These are phyloP conservation scores for Nitzschia sp. DNA, from an alignment of 108 stramenopile genomes.

Conservation along the genomic window DNA sequence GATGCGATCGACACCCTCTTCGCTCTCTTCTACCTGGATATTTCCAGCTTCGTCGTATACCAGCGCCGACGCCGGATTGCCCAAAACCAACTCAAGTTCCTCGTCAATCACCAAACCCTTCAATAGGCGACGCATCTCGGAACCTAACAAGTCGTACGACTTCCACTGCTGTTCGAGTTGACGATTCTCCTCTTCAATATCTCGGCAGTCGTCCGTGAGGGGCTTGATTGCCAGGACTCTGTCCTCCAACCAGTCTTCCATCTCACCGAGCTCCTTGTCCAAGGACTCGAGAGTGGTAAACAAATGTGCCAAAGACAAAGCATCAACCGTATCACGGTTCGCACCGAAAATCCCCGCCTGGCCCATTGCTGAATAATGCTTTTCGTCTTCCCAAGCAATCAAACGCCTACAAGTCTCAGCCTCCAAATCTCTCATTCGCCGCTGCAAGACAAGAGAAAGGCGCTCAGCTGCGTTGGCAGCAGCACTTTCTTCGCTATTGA, in stretches of 20 bases:
- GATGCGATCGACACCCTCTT: conserved; percentile 78
- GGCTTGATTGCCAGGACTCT: conserved; percentile 84
- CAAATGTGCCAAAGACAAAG: conserved; percentile 69
- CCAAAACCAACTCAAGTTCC: conserved; percentile 60
- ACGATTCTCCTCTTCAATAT: conserved; percentile 90
- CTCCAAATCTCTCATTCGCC: conserved; percentile 86
- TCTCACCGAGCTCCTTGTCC: conserved; percentile 77
- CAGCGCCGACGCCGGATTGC: conserved; percentile 79
- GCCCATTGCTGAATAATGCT: conserved; percentile 63
- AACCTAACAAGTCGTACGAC: conserved; percentile 74
- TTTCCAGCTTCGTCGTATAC: conserved; percentile 68
- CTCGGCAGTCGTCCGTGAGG: conserved; percentile 85
- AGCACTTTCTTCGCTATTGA: conserved; percentile 61
- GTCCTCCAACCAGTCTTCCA: conserved; percentile 88
- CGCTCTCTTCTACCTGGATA: conserved; percentile 74
- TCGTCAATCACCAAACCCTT: conserved; percentile 68
- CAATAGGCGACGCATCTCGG: conserved; percentile 74
- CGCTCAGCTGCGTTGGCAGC: conserved; percentile 67
- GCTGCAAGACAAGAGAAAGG: conserved; percentile 67
- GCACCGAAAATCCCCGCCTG: conserved; percentile 26
- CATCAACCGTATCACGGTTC: conserved; percentile 64
- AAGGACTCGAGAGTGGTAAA: conserved; percentile 75
- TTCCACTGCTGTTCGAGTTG: conserved; percentile 91
- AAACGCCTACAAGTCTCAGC: conserved; percentile 86
- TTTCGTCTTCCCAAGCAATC: conserved; percentile 93